Conservation (phyloP, 148 eudicot species). For the Nepenthes gracilis region DNA sequence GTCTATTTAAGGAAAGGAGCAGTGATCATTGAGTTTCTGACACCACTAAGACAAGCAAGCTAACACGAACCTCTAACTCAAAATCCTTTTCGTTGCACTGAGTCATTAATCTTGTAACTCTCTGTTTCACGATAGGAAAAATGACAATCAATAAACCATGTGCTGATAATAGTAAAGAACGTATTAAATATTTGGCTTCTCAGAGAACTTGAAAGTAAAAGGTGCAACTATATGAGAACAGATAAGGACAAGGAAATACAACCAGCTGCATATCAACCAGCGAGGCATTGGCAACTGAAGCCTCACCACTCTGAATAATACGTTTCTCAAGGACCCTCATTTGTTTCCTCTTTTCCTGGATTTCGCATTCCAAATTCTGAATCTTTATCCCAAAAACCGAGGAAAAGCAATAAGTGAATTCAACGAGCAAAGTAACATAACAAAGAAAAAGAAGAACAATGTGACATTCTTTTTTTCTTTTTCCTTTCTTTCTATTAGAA, state of each 20-base stretch:
- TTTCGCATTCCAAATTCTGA: slow-evolving; percentile 76
- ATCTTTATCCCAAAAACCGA: slow-evolving; percentile 30
- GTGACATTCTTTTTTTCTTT: not conserved
- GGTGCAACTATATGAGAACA: not conserved
- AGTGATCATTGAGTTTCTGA: too few species aligned
- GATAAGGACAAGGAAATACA: slow-evolving; percentile 2
- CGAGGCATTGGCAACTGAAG: slow-evolving; percentile 75
- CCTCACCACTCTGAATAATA: slow-evolving; percentile 69
- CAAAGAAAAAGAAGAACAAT: not conserved
- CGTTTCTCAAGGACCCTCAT: slow-evolving; percentile 85
- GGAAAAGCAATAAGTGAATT: not conserved
- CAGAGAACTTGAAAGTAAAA: not conserved
- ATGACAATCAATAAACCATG: not conserved
- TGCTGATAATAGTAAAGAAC: not conserved
- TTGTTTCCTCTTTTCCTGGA: slow-evolving; percentile 74
- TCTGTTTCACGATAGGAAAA: slow-evolving; percentile 29
- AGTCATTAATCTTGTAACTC: slow-evolving; percentile 61
- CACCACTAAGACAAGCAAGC: not conserved
- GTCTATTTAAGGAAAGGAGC: too few species aligned
- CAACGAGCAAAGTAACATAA: not conserved
- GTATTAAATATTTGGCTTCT: not conserved
- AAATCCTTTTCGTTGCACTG: slow-evolving; percentile 85
- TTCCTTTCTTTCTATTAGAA: too few species aligned
- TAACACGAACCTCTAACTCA: slow-evolving; percentile 74
- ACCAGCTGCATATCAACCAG: slow-evolving; percentile 94